These are phyloP conservation scores for Diaporthe sp. DNA, from an alignment of 2,329 filamentous ascomycete genomes.

Conservation along the genomic window DNA sequence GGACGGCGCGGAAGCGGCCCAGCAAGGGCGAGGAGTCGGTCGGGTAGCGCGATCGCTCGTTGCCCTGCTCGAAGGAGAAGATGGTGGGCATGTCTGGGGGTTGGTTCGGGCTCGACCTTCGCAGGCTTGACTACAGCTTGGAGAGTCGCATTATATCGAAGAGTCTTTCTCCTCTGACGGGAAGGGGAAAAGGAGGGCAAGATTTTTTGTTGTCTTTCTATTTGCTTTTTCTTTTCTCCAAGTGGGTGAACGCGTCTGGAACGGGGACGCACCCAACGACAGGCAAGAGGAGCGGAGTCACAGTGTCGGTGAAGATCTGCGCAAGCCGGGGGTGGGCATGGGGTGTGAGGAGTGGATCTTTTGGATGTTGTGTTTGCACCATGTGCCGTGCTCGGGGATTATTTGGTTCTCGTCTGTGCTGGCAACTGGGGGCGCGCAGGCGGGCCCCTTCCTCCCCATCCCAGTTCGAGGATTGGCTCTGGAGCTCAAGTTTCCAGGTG, in stretches of 20 bases:
- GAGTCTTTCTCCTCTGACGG: neutral
- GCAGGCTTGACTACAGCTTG: constrained; percentile 38
- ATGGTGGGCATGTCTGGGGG: constrained; percentile 69
- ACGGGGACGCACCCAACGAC: neutral
- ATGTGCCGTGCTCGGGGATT: constrained; percentile 7
- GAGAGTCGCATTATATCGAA: constrained; percentile 33
- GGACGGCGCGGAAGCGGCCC: constrained; percentile 75
- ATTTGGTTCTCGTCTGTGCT: constrained; percentile 29
- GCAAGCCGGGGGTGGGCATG: neutral
- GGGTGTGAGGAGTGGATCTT: constrained; percentile 9
- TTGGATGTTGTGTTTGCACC: neutral
- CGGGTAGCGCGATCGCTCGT: constrained; percentile 63
- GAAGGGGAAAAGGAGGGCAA: neutral
- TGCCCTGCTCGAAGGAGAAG: constrained; percentile 76
- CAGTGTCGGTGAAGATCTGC: constrained; percentile 30
- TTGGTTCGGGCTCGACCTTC: constrained; percentile 30
- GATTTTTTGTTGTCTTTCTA: neutral
- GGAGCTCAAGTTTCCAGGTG: neutral
- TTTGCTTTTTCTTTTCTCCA: neutral
- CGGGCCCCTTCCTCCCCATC: constrained; percentile 10
- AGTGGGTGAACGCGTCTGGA: neutral
- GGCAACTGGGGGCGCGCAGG: constrained; percentile 8
- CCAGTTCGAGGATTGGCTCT: neutral
- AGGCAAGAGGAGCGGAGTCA: constrained; percentile 16
- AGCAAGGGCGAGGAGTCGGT: constrained; percentile 70